Conservation (phyloP, 108 stramenopile species). For the Fragilariopsis cylindrus region DNA sequence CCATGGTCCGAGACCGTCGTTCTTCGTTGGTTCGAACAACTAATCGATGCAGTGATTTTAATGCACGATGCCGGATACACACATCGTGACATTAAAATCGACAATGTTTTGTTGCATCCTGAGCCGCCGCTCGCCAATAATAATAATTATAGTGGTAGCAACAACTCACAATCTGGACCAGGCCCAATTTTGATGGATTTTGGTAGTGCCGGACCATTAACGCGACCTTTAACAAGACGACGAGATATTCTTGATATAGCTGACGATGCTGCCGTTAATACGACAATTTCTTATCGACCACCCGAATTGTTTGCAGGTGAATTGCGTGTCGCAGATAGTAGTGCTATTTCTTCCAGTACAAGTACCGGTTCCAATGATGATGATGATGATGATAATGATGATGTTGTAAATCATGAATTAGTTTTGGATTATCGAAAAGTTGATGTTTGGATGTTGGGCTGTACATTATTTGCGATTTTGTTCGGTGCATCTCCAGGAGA, state of each 20-base stretch:
- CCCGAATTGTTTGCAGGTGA: conserved; percentile 87
- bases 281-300: conserved; percentile 82
- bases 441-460: conserved; percentile 85
- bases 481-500: conserved; percentile 83
- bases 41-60: conserved; percentile 49
- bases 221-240: conserved; percentile 17
- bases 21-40: conserved; percentile 54
- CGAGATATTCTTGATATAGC: conserved; percentile 33
- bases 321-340: conserved; percentile 23
- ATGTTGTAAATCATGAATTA: neutral
- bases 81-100: conserved; percentile 85
- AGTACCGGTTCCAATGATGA: neutral
- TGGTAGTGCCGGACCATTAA: conserved; percentile 65
- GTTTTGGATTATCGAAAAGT: conserved; percentile 64
- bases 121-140: neutral
- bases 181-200: conserved; percentile 49
- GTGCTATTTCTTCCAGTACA: neutral
- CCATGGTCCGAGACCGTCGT: conserved; percentile 44
- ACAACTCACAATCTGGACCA: conserved; percentile 20
- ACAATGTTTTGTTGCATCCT: conserved; percentile 61
- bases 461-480: conserved; percentile 77
- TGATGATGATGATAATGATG: conserved; percentile 21
- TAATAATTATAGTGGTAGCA: neutral
- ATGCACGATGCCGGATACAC: conserved; percentile 68
- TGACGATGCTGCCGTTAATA: conserved; percentile 63